Conservation (phyloP, 192 early-diverging fungal species). For the Phlyctochytrium arcticum region DNA sequence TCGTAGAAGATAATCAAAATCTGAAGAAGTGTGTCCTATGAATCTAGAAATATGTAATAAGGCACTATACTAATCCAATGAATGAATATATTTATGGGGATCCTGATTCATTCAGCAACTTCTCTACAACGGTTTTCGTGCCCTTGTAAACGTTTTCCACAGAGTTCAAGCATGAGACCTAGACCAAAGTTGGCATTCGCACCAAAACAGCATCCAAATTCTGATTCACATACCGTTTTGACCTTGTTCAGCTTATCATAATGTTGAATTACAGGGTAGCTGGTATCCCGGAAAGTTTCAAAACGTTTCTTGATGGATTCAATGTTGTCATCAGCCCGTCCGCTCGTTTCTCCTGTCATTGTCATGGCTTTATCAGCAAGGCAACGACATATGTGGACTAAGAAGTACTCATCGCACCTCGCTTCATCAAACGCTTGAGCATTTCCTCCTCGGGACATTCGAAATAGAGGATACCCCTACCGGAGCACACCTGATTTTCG, state of each 20-base stretch:
- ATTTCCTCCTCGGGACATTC: slow-evolving; percentile 93
- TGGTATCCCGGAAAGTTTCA: slow-evolving; percentile 75
- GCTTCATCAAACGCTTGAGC: slow-evolving; percentile 83
- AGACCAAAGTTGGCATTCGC: slow-evolving; percentile 36
- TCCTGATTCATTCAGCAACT: no score
- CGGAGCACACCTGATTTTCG: slow-evolving; percentile 52
- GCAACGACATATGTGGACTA: background rate
- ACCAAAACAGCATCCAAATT: slow-evolving; percentile 38
- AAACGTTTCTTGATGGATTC: slow-evolving; percentile 97
- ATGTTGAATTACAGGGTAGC: slow-evolving; percentile 86
- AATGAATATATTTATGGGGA: no score
- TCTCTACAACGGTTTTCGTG: slow-evolving; percentile 14
- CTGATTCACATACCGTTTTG: slow-evolving; percentile 50
- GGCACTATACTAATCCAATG: no score
- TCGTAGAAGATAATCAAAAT: no score
- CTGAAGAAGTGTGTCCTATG: no score
- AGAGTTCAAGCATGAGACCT: slow-evolving; percentile 30
- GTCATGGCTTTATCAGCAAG: no score
- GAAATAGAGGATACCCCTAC: slow-evolving; percentile 83
- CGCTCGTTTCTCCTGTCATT: slow-evolving; percentile 74
- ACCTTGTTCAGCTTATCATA: slow-evolving; percentile 78
- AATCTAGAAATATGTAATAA: no score
- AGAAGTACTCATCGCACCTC: slow-evolving; percentile 44
- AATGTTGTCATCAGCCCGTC: slow-evolving; percentile 91
- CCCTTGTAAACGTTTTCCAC: slow-evolving; percentile 29